These are phyloP conservation scores for Penicillium diatomitis DNA, from an alignment of 495 filamentous ascomycete species.

Conservation along the genomic window DNA sequence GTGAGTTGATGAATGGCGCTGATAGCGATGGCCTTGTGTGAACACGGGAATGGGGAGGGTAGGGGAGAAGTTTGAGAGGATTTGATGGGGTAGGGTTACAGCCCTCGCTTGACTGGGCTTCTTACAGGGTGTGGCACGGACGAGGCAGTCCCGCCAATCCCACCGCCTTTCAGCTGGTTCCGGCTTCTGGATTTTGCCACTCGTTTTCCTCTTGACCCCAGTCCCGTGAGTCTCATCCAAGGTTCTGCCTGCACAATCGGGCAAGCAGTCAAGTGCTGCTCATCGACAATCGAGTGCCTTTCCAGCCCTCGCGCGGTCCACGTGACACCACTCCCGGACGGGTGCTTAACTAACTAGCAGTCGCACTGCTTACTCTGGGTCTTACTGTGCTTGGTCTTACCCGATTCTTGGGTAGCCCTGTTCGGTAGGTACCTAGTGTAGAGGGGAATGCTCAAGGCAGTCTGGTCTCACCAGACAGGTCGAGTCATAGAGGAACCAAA, in stretches of 20 bases:
- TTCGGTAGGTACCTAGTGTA: too few species aligned
- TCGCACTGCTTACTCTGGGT: too few species aligned
- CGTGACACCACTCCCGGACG: not conserved
- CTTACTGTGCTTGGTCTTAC: too few species aligned
- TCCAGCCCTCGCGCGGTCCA: too few species aligned
- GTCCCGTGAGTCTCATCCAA: not conserved
- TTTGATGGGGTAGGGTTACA: constrained; percentile 33
- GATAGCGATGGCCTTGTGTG: constrained; percentile 41
- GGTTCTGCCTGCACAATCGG: constrained; percentile 9
- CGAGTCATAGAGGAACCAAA: too few species aligned
- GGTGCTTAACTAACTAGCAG: not conserved
- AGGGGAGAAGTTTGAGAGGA: constrained; percentile 32
- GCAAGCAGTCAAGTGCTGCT: constrained; percentile 14
- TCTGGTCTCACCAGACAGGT: too few species aligned
- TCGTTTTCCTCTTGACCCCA: not conserved
- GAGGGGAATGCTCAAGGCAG: too few species aligned
- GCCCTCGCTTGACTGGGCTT: constrained; percentile 34
- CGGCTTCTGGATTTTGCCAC: constrained; percentile 1
- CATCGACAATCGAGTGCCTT: not conserved
- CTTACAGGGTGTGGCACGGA: constrained; percentile 8
- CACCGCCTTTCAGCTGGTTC: not conserved
- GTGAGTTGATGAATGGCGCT: constrained; percentile 39
- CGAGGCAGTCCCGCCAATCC: constrained; percentile 20
- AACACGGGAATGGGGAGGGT: constrained; percentile 23
- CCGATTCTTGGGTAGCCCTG: too few species aligned